A percentile compares a stretch with the other conserved stretches of the same genome.
Conservation (phyloP, 1,284 basidiomycete genomes). For the Mycena citricolor region DNA sequence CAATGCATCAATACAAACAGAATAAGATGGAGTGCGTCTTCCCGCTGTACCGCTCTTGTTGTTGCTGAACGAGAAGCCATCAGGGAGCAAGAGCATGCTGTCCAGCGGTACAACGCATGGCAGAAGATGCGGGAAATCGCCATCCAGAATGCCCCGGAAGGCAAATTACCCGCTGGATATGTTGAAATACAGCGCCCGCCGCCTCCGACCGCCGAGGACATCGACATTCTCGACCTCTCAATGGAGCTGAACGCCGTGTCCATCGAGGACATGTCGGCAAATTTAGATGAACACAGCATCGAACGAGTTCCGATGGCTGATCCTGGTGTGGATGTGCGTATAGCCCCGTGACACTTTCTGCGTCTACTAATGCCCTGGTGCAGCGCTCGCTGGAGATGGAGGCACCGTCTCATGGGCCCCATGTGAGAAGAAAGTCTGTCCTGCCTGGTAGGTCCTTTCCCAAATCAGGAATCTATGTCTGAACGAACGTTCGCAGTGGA, state of each 20-base stretch:
- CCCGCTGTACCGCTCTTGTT: neutral
- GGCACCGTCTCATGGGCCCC: constrained; percentile 52
- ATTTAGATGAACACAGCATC: constrained; percentile 79
- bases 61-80: neutral
- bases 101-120: constrained; percentile 83
- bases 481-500: constrained; percentile 56
- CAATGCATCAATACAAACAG: constrained; percentile 93
- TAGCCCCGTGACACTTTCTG: constrained; percentile 15
- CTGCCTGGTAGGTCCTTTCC: constrained; percentile 65
- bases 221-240: constrained; percentile 81
- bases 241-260: constrained; percentile 86
- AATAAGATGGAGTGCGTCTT: constrained; percentile 74
- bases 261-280: constrained; percentile 75
- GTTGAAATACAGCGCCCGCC: constrained; percentile 64
- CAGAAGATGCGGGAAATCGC: constrained; percentile 76
- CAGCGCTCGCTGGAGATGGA: constrained; percentile 43
- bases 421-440: constrained; percentile 83
- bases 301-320: constrained; percentile 89
- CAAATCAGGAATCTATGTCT: constrained; percentile 19
- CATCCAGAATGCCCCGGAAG: constrained; percentile 63
- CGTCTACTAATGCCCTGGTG: no score
- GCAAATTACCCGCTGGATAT: constrained; percentile 66
- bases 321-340: constrained; percentile 82
- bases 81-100: constrained; percentile 83
- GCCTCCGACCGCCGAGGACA: constrained; percentile 74